Conservation (phyloP, 2,329 filamentous ascomycete species). For the Pseudofabraea citricarpa region DNA sequence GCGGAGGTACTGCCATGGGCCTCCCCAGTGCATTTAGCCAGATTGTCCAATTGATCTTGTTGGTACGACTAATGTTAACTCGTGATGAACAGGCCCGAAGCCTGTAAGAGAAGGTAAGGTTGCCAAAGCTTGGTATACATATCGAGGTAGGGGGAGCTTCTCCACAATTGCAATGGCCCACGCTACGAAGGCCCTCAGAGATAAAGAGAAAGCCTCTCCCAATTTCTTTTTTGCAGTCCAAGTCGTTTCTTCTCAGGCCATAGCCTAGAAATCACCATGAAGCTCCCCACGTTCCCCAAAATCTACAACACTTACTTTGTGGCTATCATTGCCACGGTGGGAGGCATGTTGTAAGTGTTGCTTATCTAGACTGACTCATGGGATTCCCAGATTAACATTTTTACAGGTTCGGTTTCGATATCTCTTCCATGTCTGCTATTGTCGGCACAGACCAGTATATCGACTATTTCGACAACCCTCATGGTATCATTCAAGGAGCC, state of each 20-base stretch:
- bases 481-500: conserved; percentile 32
- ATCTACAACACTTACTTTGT: conserved; percentile 17
- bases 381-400: too few species aligned
- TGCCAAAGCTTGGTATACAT: neutral
- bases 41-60: neutral
- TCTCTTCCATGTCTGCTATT: conserved; percentile 49
- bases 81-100: neutral
- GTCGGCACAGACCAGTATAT: conserved; percentile 45
- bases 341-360: conserved; percentile 39
- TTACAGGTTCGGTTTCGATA: conserved; percentile 48
- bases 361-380: too few species aligned
- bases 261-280: conserved; percentile 6
- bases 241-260: too few species aligned
- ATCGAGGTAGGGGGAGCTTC: neutral
- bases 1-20: neutral
- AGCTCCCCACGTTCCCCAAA: conserved; percentile 9
- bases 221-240: neutral
- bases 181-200: neutral
- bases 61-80: neutral
- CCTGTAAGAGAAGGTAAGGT: neutral
- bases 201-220: neutral
- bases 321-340: conserved; percentile 40
- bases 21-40: neutral
- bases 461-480: conserved; percentile 45
- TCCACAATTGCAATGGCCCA: too few species aligned